phyloP scores from a whole-genome alignment of 345 rosid species.

The Garcia nutans region DNA sequence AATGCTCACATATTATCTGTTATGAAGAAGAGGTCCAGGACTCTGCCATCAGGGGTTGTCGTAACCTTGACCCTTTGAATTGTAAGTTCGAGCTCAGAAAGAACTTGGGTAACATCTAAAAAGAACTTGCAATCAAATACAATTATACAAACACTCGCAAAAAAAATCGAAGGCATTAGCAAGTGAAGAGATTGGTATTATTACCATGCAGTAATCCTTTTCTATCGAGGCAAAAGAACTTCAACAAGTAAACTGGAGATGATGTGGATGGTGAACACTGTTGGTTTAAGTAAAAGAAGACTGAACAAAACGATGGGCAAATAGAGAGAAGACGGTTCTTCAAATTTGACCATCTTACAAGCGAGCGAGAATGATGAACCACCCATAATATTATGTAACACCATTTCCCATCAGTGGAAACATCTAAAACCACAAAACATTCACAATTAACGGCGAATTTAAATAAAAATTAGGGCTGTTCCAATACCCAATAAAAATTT shows the following conservation, averaged over 20 bases:
- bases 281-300: constrained; percentile 41
- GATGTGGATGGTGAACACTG: constrained; percentile 36
- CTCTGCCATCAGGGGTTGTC: constrained; percentile 75
- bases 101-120: constrained; percentile 76
- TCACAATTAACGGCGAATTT: not conserved
- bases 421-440: constrained; percentile 45
- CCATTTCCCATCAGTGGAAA: constrained; percentile 88
- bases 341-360: constrained; percentile 70
- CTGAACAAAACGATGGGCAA: constrained; percentile 48
- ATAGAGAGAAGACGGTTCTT: constrained; percentile 58
- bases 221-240: constrained; percentile 61
- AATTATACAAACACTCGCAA: not conserved
- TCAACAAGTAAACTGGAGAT: constrained; percentile 64
- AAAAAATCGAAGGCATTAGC: not conserved
- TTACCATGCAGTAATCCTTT: constrained; percentile 77
- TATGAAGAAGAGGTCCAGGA: constrained; percentile 79
- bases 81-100: constrained; percentile 75
- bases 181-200: not conserved
- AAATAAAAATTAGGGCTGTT: not conserved
- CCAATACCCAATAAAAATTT: not conserved
- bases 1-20: constrained; percentile 70
- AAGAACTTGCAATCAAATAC: not conserved
- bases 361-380: constrained; percentile 46
- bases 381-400: constrained; percentile 82
- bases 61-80: constrained; percentile 88